phyloP scores from a whole-genome alignment of 2,329 filamentous ascomycete genomes.

The Diaporthe caulivora region DNA sequence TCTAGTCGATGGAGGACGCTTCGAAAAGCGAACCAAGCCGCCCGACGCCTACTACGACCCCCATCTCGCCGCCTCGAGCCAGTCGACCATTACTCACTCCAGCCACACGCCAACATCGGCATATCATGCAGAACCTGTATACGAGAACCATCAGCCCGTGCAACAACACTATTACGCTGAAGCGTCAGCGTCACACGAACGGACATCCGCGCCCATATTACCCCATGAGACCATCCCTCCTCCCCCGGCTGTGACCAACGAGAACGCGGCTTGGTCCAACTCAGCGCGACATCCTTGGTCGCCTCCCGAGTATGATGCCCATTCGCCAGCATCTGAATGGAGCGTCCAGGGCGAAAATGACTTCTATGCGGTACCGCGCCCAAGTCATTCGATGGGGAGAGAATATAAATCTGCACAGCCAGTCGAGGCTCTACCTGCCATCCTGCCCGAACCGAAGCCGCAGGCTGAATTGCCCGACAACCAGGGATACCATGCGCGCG shows the following conservation, averaged over 20 bases:
- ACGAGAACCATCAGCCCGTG: constrained; percentile 23
- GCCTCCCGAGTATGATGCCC: constrained; percentile 37
- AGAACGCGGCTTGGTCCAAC: constrained; percentile 31
- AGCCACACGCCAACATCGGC: constrained; percentile 27
- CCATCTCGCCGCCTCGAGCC: constrained; percentile 34
- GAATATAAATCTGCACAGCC: constrained; percentile 1
- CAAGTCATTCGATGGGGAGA: background rate
- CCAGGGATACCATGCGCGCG: constrained; percentile 32
- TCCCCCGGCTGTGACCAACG: constrained; percentile 16
- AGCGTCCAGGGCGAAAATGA: constrained; percentile 32
- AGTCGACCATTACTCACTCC: constrained; percentile 33
- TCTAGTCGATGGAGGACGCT: constrained; percentile 37
- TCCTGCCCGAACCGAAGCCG: constrained; percentile 36
- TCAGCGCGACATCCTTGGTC: constrained; percentile 37
- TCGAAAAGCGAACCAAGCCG: constrained; percentile 37
- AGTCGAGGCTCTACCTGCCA: constrained; percentile 35
- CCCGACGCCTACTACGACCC: constrained; percentile 38
- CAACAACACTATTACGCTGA: constrained; percentile 24
- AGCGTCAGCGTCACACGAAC: constrained; percentile 26
- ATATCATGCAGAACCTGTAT: constrained; percentile 17
- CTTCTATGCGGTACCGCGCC: constrained; percentile 20
- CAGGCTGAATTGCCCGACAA: constrained; percentile 38
- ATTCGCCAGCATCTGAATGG: constrained; percentile 33
- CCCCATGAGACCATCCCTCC: constrained; percentile 4
- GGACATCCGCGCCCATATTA: constrained; percentile 14